Evolutionary conservation across 331 rosid genomes (phyloP).

Genomic region (Prunus yedoensis): DNA sequence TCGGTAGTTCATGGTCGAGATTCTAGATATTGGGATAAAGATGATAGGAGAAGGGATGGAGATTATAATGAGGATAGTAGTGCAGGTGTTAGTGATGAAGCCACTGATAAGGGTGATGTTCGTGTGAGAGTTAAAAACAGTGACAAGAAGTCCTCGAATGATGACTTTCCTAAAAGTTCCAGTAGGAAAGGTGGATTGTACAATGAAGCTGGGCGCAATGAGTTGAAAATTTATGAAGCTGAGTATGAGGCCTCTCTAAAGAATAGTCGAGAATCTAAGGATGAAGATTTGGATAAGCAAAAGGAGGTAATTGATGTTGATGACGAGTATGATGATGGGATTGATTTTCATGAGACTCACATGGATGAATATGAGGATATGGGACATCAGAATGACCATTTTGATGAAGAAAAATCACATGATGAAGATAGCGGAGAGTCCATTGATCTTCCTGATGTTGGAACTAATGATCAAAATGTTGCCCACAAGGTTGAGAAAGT

Average conservation of each 20-base stretch:
- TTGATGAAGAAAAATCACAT: slow-evolving; percentile 27
- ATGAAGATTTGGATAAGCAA: slow-evolving; percentile 40
- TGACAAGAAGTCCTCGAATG: slow-evolving; percentile 35
- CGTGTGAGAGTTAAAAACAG: slow-evolving; percentile 28
- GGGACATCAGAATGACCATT: slow-evolving; percentile 33
- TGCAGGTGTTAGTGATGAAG: slow-evolving; percentile 31
- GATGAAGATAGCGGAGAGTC: slow-evolving; percentile 42
- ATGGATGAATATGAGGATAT: slow-evolving; percentile 54
- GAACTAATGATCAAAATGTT: slow-evolving; percentile 28
- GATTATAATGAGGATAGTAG: slow-evolving; percentile 68
- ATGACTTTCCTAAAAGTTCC: slow-evolving; percentile 32
- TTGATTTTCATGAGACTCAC: slow-evolving; percentile 49
- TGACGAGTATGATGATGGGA: slow-evolving; percentile 87
- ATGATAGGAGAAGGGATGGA: slow-evolving; percentile 93
- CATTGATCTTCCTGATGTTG: slow-evolving; percentile 30
- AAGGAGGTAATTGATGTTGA: slow-evolving; percentile 42
- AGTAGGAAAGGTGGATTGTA: slow-evolving; percentile 73
- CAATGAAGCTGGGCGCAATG: slow-evolving; percentile 96
- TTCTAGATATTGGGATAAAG: slow-evolving; percentile 96
- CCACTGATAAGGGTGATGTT: slow-evolving; percentile 29
- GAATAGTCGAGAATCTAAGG: slow-evolving; percentile 34
- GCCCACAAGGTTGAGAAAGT: slow-evolving; percentile 37
- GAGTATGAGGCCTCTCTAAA: slow-evolving; percentile 88
- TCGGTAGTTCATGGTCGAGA: slow-evolving; percentile 79
- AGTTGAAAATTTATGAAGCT: slow-evolving; percentile 81